A percentile compares a stretch with the other conserved stretches of the same genome.
These are phyloP conservation scores for Tremellales sp. DNA, from an alignment of 1,284 basidiomycete genomes.

Conservation along the genomic window DNA sequence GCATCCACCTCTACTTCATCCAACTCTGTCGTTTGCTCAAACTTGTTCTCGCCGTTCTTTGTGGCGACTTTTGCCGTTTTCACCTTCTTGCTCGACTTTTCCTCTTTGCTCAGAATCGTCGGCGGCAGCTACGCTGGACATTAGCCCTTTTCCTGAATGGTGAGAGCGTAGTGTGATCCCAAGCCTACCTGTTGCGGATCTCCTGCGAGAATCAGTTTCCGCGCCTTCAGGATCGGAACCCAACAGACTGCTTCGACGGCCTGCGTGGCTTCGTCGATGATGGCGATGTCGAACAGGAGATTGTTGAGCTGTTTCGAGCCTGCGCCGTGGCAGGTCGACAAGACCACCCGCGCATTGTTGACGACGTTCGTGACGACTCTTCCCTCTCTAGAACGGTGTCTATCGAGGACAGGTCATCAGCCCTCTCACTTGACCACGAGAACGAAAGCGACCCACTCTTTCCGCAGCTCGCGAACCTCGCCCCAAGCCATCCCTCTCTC, in stretches of 20 bases:
- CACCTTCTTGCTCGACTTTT: constrained; percentile 14
- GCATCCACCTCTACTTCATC: too few relatives aligned
- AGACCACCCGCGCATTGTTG: constrained; percentile 74
- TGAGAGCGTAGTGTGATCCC: neutral
- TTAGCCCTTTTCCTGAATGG: constrained; percentile 8
- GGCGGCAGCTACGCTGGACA: constrained; percentile 65
- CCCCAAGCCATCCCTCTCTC: constrained; percentile 88
- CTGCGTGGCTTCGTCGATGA: constrained; percentile 96
- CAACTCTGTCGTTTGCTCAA: too few relatives aligned
- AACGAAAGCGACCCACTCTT: constrained; percentile 61
- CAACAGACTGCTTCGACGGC: constrained; percentile 95
- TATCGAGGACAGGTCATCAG: constrained; percentile 3
- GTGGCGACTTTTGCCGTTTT: too few relatives aligned
- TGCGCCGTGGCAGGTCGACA: constrained; percentile 89
- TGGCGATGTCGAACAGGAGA: constrained; percentile 78
- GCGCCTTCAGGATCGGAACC: constrained; percentile 83
- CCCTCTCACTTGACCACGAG: constrained; percentile 1
- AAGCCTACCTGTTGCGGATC: constrained; percentile 69
- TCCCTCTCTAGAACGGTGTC: constrained; percentile 81
- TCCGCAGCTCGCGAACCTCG: constrained; percentile 81
- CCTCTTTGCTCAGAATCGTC: constrained; percentile 67
- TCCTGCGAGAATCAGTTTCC: constrained; percentile 82
- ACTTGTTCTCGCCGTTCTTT: too few relatives aligned
- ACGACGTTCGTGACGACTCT: constrained; percentile 77
- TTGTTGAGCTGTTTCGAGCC: constrained; percentile 73